Conservation (phyloP, 768 basidiomycete species). For the Lentinula lateritia region DNA sequence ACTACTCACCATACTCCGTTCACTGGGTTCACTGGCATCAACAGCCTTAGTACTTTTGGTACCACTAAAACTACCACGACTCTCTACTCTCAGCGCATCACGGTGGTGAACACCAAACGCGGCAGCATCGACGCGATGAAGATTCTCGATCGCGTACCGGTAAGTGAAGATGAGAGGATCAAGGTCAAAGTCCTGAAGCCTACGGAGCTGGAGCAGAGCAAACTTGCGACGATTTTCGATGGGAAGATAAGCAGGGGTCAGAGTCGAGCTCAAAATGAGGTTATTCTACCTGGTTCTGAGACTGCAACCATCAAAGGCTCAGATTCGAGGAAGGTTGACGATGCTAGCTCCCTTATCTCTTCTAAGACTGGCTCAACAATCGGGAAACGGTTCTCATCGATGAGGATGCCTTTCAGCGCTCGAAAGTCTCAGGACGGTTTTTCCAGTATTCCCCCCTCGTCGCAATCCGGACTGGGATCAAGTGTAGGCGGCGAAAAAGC, state of each 20-base stretch:
- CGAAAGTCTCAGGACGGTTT: neutral
- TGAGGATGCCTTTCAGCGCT: neutral
- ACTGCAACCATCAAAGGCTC: neutral
- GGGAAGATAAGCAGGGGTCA: neutral
- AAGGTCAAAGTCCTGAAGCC: slow-evolving; percentile 15
- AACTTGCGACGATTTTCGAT: neutral
- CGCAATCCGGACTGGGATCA: neutral
- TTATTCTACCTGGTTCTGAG: neutral
- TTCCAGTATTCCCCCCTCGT: neutral
- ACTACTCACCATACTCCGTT: slow-evolving; percentile 28
- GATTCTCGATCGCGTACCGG: slow-evolving; percentile 32
- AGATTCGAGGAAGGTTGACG: neutral
- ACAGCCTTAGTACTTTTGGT: neutral
- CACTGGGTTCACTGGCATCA: neutral
- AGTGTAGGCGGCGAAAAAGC: neutral
- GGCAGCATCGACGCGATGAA: slow-evolving; percentile 23
- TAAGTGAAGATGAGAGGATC: slow-evolving; percentile 25
- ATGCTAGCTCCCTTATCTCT: neutral
- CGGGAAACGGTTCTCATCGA: neutral
- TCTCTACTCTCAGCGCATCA: slow-evolving; percentile 30
- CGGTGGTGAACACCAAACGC: slow-evolving; percentile 31
- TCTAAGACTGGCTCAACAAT: neutral
- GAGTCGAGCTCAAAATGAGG: neutral
- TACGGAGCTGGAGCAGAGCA: slow-evolving; percentile 6
- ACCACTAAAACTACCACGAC: slow-evolving; percentile 24